These are phyloP conservation scores for Cyclotella kingstonii DNA, from an alignment of 108 stramenopile species.

Conservation along the genomic window DNA sequence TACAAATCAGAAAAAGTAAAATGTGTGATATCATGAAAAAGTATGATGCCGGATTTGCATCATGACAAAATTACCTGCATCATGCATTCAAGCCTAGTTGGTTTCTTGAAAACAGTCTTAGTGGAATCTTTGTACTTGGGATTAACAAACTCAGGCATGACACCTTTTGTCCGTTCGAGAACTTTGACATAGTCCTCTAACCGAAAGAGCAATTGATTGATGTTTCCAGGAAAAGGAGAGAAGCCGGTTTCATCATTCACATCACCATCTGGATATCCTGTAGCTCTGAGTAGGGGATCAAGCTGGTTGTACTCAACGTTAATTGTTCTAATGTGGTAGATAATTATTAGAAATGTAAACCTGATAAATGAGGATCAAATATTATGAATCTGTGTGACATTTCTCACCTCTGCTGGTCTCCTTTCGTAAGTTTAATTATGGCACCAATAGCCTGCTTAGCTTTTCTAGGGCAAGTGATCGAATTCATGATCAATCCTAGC, in stretches of 20 bases:
- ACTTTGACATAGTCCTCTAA: slow-evolving; percentile 83
- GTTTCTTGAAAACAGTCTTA: slow-evolving; percentile 96
- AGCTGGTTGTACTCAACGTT: slow-evolving; percentile 99
- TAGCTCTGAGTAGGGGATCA: slow-evolving; percentile 91
- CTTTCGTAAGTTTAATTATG: slow-evolving; percentile 85
- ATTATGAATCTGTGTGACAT: background rate
- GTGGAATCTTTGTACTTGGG: slow-evolving; percentile 96
- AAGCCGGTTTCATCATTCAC: slow-evolving; percentile 91
- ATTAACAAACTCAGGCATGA: slow-evolving; percentile 98
- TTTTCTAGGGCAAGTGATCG: slow-evolving; percentile 92
- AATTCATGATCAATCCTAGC: slow-evolving; percentile 92
- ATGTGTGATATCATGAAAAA: too few species aligned
- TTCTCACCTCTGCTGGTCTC: slow-evolving; percentile 18
- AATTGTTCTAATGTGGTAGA: slow-evolving; percentile 48
- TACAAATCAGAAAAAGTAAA: slow-evolving; percentile 40
- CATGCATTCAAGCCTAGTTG: slow-evolving; percentile 99
- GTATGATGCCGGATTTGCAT: too few species aligned
- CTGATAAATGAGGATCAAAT: background rate
- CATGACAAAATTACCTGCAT: slow-evolving; percentile 63
- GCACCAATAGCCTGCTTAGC: slow-evolving; percentile 98
- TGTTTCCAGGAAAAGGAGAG: slow-evolving; percentile 98
- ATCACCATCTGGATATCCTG: slow-evolving; percentile 87
- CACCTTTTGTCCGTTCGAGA: slow-evolving; percentile 82
- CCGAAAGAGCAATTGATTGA: slow-evolving; percentile 93
- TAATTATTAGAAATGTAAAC: background rate